A percentile compares a stretch with the other conserved stretches of the same genome.
phyloP scores from a whole-genome alignment of 2,329 filamentous ascomycete genomes.

The Ophiostoma montium region DNA sequence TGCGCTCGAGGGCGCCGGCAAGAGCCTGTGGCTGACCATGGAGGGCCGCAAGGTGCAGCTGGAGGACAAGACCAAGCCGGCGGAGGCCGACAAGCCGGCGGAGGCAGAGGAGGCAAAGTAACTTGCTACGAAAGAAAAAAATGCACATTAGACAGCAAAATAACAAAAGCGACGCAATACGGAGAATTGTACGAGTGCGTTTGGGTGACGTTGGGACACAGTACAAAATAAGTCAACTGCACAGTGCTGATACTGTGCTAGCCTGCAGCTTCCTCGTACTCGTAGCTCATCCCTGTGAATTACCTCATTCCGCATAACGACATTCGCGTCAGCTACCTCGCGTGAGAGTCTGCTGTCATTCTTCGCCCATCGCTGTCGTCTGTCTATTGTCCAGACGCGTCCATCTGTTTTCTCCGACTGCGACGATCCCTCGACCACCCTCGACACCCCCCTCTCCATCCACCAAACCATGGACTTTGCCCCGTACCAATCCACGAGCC shows the following conservation, averaged over 20 bases:
- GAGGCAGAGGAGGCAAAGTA: not conserved
- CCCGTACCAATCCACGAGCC: conserved; percentile 86
- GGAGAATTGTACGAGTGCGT: no score
- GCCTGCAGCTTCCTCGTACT: not conserved
- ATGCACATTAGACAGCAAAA: not conserved
- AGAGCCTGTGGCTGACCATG: conserved; percentile 75
- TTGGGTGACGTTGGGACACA: not conserved
- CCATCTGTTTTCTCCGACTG: no score
- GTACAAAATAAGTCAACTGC: not conserved
- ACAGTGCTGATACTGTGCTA: conserved; percentile 3
- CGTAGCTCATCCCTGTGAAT: not conserved
- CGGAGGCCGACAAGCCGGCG: not conserved
- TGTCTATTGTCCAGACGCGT: not conserved
- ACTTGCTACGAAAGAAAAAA: not conserved
- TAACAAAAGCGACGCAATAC: no score
- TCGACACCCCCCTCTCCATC: not conserved
- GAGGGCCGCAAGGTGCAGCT: conserved; percentile 70
- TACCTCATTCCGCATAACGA: not conserved
- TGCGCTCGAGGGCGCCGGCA: conserved; percentile 65
- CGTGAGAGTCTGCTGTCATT: no score
- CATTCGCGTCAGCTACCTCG: no score
- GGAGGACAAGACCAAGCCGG: conserved; percentile 47
- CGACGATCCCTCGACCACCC: no score
- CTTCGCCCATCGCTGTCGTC: conserved; percentile 7
- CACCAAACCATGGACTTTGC: conserved; percentile 69